Evolutionary conservation across 768 basidiomycete species (phyloP).

Genomic region (Russula earlei): DNA sequence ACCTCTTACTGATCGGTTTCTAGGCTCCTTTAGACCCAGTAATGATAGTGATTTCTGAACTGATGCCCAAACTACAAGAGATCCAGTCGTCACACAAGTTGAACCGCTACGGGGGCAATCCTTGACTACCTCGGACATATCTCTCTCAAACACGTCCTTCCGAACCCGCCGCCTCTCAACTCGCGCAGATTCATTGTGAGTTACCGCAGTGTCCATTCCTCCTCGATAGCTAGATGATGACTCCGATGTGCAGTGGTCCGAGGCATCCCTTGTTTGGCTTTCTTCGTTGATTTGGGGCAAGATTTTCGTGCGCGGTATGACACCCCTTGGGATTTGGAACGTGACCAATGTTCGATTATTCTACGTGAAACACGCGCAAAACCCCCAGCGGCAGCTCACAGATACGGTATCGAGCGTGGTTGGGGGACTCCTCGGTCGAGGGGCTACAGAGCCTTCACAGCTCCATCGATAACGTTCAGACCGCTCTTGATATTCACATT

Average conservation of each 20-base stretch:
- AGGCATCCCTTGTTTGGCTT: slow-evolving; percentile 85
- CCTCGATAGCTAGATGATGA: slow-evolving; percentile 3
- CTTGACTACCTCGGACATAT: slow-evolving; percentile 66
- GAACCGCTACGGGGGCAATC: slow-evolving; percentile 57
- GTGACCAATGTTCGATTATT: slow-evolving; percentile 83
- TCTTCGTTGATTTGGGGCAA: slow-evolving; percentile 94
- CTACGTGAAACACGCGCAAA: slow-evolving; percentile 78
- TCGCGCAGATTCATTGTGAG: slow-evolving; percentile 73
- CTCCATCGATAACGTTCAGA: slow-evolving; percentile 19
- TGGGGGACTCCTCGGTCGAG: slow-evolving; percentile 60
- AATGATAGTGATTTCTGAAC: slow-evolving; percentile 80
- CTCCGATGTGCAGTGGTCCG: slow-evolving; percentile 65
- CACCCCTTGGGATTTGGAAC: slow-evolving; percentile 84
- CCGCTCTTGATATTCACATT: not conserved
- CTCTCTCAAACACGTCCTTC: slow-evolving; percentile 63
- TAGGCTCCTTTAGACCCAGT: slow-evolving; percentile 81
- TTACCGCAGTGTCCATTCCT: not conserved
- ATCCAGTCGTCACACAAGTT: slow-evolving; percentile 58
- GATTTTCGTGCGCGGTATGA: slow-evolving; percentile 84
- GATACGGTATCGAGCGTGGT: slow-evolving; percentile 76
- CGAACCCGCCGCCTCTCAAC: slow-evolving; percentile 51
- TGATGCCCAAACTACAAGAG: slow-evolving; percentile 77
- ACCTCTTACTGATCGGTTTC: not conserved
- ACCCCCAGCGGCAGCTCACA: slow-evolving; percentile 59
- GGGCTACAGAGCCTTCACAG: slow-evolving; percentile 12